Base-by-base conservation (phyloP, 306 rosid species). In the Cucumis cinereus region DNA sequence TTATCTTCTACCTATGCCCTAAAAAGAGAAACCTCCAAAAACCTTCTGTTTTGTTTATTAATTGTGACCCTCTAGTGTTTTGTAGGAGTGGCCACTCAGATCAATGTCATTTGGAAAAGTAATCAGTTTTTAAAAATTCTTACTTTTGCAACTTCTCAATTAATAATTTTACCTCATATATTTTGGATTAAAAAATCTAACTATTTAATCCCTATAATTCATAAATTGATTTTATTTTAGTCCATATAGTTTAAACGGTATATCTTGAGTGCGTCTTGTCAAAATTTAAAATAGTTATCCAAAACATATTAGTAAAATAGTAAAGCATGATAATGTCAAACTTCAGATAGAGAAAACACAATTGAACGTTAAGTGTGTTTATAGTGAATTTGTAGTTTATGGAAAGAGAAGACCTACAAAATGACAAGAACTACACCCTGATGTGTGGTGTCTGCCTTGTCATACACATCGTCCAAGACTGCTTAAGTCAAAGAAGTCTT, bases 1-100 rank as follows among this genome's bases (percentile, higher is more conserved):
- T 71, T 16, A 71, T 71, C 60, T 49, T 26, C 59, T 45, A 47
- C 43, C 76, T 71, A 47, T 71, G 59, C 76, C 59, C 76, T 71
- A 71, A 71, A 71, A 71, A 28, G 43, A 71, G 76, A 71, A 49
- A 26, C 57, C 76, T 71, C 59, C 43, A 47, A 64, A 54, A 71
- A 16, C 10, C 76, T 50, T 26, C 22, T 26, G 40, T 16, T 23
- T 71, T 71, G 59, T 71, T 71, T 71, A 49, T 50, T 20, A 45
- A 9, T 67, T 67, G 11, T 40, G 19, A 40, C 43, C 19, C 26
- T 49, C 43, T 49, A 16, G 57, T 50, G 26, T 71, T 50, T 15
- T 16, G 17, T 49, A 24, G 4, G 60, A 50, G 60, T 71, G 76
- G 59, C 76, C 58, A 47, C 76, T 71, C 59, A 13, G 24, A 71